phyloP scores from a whole-genome alignment of 495 filamentous ascomycete genomes.

The Aspergillus cavernicola region DNA sequence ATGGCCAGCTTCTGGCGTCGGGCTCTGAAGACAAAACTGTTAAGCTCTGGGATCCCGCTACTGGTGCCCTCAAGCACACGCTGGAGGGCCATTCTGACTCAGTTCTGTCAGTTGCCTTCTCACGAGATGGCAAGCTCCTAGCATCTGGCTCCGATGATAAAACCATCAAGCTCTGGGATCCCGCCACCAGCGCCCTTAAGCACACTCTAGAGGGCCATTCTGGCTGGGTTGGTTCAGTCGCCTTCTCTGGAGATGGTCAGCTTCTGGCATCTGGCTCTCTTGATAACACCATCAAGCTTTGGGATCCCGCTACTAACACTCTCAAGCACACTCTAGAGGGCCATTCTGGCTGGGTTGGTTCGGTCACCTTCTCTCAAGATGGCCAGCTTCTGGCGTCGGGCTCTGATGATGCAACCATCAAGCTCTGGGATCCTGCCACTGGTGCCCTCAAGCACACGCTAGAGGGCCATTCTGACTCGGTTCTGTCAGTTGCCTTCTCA shows the following conservation, averaged over 20 bases:
- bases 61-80: neutral
- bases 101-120: neutral
- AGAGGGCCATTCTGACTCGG: neutral
- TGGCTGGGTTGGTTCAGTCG: neutral
- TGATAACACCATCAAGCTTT: constrained; percentile 21
- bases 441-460: neutral
- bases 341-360: neutral
- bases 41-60: constrained; percentile 8
- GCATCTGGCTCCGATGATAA: neutral
- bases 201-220: neutral
- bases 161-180: neutral
- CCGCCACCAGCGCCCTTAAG: neutral
- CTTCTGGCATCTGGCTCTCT: constrained; percentile 11
- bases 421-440: constrained; percentile 5
- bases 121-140: neutral
- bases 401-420: constrained; percentile 17
- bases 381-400: constrained; percentile 1
- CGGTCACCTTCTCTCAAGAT: neutral
- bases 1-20: neutral
- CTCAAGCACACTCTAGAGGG: neutral
- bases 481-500: neutral
- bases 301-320: neutral
- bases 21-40: neutral
- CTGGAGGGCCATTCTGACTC: neutral
- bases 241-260: constrained; percentile 1